Conservation (phyloP, 1,139 yeast genomes). For the Pichia sp. region DNA sequence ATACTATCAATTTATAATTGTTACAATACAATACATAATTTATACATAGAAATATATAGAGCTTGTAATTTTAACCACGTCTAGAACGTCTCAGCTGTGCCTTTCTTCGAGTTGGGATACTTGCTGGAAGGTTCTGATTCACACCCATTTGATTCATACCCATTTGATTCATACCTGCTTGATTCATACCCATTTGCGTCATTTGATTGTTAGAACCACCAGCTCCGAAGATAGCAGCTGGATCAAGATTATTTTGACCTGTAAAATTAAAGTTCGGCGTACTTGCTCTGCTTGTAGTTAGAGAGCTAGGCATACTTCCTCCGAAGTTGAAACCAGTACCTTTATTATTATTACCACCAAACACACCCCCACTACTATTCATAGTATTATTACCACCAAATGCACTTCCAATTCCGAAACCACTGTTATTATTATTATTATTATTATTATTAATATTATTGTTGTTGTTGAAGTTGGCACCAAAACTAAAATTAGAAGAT, state of each 20-base stretch:
- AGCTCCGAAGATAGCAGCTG: slow-evolving; percentile 23
- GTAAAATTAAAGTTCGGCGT: slow-evolving; percentile 28
- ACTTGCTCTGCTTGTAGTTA: slow-evolving; percentile 19
- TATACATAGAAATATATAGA: neutral
- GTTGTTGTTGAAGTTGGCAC: neutral
- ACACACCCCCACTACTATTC: neutral
- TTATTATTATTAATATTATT: neutral
- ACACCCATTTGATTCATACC: neutral
- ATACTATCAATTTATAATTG: neutral
- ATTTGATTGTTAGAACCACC: neutral
- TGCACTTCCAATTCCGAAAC: neutral
- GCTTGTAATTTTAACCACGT: neutral
- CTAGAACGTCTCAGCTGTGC: slow-evolving; percentile 12
- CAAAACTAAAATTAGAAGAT: neutral
- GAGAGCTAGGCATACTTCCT: slow-evolving; percentile 8
- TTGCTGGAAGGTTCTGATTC: neutral
- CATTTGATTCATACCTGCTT: neutral
- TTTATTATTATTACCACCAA: neutral
- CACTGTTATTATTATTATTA: neutral
- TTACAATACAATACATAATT: neutral
- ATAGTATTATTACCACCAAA: slow-evolving; percentile 8
- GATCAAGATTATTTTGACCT: slow-evolving; percentile 23
- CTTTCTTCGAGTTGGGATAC: slow-evolving; percentile 4
- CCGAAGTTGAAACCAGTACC: slow-evolving; percentile 3
- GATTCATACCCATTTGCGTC: neutral